Evolutionary conservation across 129 eudicot genomes (phyloP).

Genomic region (Lactuca saligna): DNA sequence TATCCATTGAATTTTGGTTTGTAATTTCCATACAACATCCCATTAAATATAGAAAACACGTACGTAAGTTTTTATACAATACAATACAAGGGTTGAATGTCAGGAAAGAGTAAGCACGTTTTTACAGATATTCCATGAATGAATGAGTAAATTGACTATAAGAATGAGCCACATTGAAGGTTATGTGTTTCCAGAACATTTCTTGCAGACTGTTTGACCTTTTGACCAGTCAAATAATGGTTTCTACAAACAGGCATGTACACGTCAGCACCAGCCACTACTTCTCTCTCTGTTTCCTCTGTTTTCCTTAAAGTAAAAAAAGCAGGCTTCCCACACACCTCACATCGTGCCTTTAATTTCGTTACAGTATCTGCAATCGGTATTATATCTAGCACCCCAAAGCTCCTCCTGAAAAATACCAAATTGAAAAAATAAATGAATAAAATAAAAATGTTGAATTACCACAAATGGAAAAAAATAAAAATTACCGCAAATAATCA

Average conservation of each 20-base stretch:
- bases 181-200: constrained; percentile 54
- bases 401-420: constrained; percentile 39
- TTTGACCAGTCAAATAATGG: constrained; percentile 88
- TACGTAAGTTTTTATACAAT: background rate
- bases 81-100: background rate
- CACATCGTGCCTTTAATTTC: constrained; percentile 83
- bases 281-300: constrained; percentile 71
- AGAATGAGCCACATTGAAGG: constrained; percentile 37
- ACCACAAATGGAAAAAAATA: too few species aligned
- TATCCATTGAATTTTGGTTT: too few species aligned
- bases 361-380: constrained; percentile 92
- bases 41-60: background rate
- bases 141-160: constrained; percentile 4
- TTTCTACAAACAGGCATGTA: constrained; percentile 98
- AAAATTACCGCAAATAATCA: constrained; percentile 74
- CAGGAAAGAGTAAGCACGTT: too few species aligned
- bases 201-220: constrained; percentile 70
- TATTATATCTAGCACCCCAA: constrained; percentile 92
- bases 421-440: too few species aligned
- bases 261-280: constrained; percentile 94
- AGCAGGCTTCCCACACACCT: constrained; percentile 89
- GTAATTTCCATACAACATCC: too few species aligned
- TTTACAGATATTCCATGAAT: too few species aligned
- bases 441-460: too few species aligned
- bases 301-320: constrained; percentile 88